Evolutionary conservation across 192 early-diverging fungal species (phyloP), one percentile per base, ranked within the genome.

Genomic region (Oehlia diaphana): DNA sequence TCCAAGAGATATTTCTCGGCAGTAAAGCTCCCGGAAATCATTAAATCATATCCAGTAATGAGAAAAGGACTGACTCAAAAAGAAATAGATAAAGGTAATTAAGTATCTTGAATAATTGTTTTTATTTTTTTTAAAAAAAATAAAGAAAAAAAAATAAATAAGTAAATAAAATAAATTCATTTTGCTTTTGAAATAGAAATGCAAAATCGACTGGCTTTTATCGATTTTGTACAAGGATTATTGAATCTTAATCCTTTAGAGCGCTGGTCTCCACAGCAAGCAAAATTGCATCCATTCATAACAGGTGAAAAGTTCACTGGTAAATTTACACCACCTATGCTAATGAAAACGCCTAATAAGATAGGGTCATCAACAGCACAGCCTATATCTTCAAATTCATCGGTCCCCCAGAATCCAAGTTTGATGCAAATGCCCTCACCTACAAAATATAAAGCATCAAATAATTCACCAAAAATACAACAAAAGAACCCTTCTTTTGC

Each of bases 211-310:
- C 69, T 87, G 21, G 91, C 93, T 10, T 93, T 99, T 64, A 90
- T 96, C 61, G 96, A 99, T 85, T 99, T 99, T 85, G 81, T 98
- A 23, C 87, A 91, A 47, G 97, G 97, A 14, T 83, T 98, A n/a
- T 85, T 99, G 64, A 92, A 93, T 63, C 78, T 98, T 42, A 97
- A 99, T 74, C 97, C 96, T 2, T 89, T 94, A 77, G 94, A 94
- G 82, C 89, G 98, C 71, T 98, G 97, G 97, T 93, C 95, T 12
- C 97, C 98, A 19, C 93, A 94, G 58, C 96, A 99, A 83, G 98
- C 98, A 2, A 89, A 92, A 21, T 85, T 93, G 82, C 98, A 99
- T 78, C 98, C 98, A 12, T 98, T 99, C 81, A 95, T 98, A 64
- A 98, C 97, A 0, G 96, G 95, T 4, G 93, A 96, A 80, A 84